Conservation (phyloP, 805 yeast species). For the Kluyveromyces nonfermentans region DNA sequence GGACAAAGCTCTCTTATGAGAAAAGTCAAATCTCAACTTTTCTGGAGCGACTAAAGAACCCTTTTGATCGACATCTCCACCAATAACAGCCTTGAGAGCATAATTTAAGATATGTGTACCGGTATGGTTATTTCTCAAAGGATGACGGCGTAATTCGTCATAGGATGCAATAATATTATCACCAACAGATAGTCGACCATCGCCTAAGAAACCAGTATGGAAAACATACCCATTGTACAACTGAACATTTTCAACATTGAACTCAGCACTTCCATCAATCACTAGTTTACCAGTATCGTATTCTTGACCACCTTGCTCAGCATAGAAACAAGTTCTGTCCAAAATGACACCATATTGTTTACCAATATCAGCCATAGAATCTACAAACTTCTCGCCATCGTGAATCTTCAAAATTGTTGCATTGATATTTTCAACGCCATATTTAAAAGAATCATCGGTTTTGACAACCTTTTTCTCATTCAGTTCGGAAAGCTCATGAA, state of each 20-base stretch:
- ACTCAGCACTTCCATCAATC: slow-evolving; percentile 79
- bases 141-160: slow-evolving; percentile 92
- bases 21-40: slow-evolving; percentile 91
- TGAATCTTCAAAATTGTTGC: slow-evolving; percentile 66
- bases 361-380: slow-evolving; percentile 35
- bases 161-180: slow-evolving; percentile 75
- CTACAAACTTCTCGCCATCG: slow-evolving; percentile 54
- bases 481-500: slow-evolving; percentile 74
- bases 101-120: slow-evolving; percentile 93
- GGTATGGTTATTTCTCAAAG: slow-evolving; percentile 94
- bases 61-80: slow-evolving; percentile 85
- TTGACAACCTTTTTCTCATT: slow-evolving; percentile 51
- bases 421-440: slow-evolving; percentile 57
- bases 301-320: slow-evolving; percentile 99
- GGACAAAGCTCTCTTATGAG: slow-evolving; percentile 79
- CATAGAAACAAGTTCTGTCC: slow-evolving; percentile 90
- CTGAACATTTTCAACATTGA: slow-evolving; percentile 87
- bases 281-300: slow-evolving; percentile 89
- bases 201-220: slow-evolving; percentile 80
- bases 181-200: slow-evolving; percentile 62
- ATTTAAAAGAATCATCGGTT: slow-evolving; percentile 79
- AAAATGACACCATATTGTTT: slow-evolving; percentile 70
- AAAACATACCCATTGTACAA: slow-evolving; percentile 88
- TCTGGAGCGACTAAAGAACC: slow-evolving; percentile 96
- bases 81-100: slow-evolving; percentile 79